Evolutionary conservation across 306 rosid genomes (phyloP).

Genomic region (Astragalus glycyphyllos): DNA sequence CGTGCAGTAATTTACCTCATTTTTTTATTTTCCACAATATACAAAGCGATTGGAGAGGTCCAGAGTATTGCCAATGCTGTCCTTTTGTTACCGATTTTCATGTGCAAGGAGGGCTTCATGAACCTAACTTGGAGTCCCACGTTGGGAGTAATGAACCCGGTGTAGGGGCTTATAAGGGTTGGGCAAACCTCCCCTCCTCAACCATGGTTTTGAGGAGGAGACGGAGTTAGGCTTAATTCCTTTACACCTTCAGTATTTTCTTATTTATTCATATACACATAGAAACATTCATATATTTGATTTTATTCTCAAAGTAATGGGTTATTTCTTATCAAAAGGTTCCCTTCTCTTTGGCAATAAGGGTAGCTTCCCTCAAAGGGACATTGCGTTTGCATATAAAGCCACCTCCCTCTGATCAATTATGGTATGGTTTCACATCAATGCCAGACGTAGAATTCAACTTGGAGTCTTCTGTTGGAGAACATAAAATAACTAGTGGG

Average conservation of each 20-base stretch:
- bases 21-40: constrained; percentile 21
- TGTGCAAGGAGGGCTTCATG: no score
- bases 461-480: constrained; percentile 87
- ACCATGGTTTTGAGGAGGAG: no score
- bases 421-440: constrained; percentile 92
- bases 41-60: constrained; percentile 3
- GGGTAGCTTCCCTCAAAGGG: constrained; percentile 78
- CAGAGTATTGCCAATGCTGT: constrained; percentile 24
- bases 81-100: no score
- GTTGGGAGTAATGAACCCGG: no score
- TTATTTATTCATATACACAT: background rate
- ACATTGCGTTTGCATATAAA: constrained; percentile 87
- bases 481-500: constrained; percentile 74
- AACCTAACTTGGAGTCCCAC: no score
- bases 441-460: constrained; percentile 87
- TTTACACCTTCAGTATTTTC: constrained; percentile 32
- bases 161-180: no score
- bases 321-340: constrained; percentile 65
- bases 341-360: constrained; percentile 81
- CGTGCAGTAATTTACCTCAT: constrained; percentile 25
- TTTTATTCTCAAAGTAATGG: constrained; percentile 38
- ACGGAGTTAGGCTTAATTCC: no score
- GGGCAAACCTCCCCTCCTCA: no score
- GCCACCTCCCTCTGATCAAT: constrained; percentile 96
- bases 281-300: constrained; percentile 18